These are phyloP conservation scores for Myriosclerotinia curreyana DNA, from an alignment of 2,329 filamentous ascomycete genomes.

Conservation along the genomic window DNA sequence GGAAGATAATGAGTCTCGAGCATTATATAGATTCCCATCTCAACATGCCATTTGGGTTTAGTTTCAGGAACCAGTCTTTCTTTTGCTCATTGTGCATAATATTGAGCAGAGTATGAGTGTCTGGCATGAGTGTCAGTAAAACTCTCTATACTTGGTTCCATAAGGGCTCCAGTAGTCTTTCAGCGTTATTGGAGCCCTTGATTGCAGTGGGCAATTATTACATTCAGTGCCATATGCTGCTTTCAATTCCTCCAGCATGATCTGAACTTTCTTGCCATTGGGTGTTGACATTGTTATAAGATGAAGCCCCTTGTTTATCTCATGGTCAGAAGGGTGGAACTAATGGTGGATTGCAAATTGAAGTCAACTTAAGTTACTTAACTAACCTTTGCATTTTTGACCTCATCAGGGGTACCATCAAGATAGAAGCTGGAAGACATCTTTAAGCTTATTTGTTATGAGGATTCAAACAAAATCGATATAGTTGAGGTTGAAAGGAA, in stretches of 20 bases:
- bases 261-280: slow-evolving; percentile 52
- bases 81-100: slow-evolving; percentile 51
- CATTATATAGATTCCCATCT: background rate
- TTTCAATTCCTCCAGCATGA: slow-evolving; percentile 54
- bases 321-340: background rate
- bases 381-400: slow-evolving; percentile 29
- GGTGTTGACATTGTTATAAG: slow-evolving; percentile 51
- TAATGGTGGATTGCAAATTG: background rate
- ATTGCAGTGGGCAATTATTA: slow-evolving; percentile 37
- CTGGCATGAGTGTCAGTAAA: slow-evolving; percentile 9
- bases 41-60: slow-evolving; percentile 45
- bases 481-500: background rate
- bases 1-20: background rate
- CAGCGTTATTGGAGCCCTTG: background rate
- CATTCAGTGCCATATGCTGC: slow-evolving; percentile 49
- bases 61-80: slow-evolving; percentile 51
- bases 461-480: too few relatives aligned
- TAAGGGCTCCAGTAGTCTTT: background rate
- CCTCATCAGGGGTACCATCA: slow-evolving; percentile 24
- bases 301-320: slow-evolving; percentile 44
- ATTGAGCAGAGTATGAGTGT: slow-evolving; percentile 24
- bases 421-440: slow-evolving; percentile 24
- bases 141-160: background rate
- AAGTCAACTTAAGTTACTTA: background rate
- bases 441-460: background rate